These are phyloP conservation scores for Chlorophyllum brunneum DNA, from an alignment of 768 basidiomycete genomes.

Conservation along the genomic window DNA sequence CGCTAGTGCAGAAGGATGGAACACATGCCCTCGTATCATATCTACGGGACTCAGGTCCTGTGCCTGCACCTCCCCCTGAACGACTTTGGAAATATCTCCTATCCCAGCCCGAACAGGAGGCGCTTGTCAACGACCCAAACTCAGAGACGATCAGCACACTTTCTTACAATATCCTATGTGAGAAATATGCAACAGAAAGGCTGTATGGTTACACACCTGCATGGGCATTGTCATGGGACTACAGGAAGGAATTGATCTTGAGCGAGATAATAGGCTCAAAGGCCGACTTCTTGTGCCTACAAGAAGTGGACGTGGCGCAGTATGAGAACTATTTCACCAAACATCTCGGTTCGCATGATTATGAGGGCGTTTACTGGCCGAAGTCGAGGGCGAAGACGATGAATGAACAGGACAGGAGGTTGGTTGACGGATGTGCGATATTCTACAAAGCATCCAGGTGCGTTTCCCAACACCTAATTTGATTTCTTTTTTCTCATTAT, in stretches of 20 bases:
- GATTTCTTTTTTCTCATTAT: constrained; percentile 13
- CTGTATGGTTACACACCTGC: constrained; percentile 95
- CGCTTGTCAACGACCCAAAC: constrained; percentile 54
- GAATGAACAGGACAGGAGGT: constrained; percentile 75
- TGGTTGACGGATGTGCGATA: constrained; percentile 94
- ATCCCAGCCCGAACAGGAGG: constrained; percentile 54
- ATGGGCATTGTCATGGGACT: constrained; percentile 96
- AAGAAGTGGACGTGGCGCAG: constrained; percentile 91
- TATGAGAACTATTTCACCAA: constrained; percentile 89
- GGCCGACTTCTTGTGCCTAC: constrained; percentile 89
- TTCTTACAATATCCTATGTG: constrained; percentile 94
- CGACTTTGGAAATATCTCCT: constrained; percentile 72
- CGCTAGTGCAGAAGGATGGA: constrained; percentile 92
- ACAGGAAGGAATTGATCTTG: constrained; percentile 84
- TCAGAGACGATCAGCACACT: constrained; percentile 78
- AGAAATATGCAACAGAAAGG: constrained; percentile 81
- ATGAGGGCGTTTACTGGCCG: constrained; percentile 89
- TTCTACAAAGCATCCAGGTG: constrained; percentile 91
- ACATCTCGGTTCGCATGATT: constrained; percentile 68
- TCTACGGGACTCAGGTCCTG: constrained; percentile 91
- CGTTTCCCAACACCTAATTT: constrained; percentile 28
- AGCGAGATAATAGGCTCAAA: constrained; percentile 78
- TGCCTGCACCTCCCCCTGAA: constrained; percentile 75
- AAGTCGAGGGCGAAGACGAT: constrained; percentile 94
- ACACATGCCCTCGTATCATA: constrained; percentile 82